Base-by-base conservation (phyloP, 2,329 filamentous ascomycete species). In the Geosmithia flava region DNA sequence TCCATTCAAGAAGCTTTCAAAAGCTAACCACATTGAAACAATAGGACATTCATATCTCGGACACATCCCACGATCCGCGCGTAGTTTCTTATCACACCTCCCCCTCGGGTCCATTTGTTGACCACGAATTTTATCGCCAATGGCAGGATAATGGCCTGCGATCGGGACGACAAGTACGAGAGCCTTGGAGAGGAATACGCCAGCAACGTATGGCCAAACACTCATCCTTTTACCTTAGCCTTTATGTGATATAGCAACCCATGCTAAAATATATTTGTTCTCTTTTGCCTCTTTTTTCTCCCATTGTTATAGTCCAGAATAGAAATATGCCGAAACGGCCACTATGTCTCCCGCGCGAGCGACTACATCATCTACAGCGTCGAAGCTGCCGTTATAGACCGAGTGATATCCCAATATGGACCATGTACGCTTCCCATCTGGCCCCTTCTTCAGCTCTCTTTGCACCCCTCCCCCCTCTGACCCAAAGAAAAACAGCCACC, bases 321-420 rank as follows among this genome's bases (percentile, higher is more conserved):
- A 73, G 82, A 86, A 67, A 93, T 98, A 59, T 81, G 91, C 64
- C 83, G 80, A 65, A 95, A 95, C 78, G 94, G 94, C 58, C 90
- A 97, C 70, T 78, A 91, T 65, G 93, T 98, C 58, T 96, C 93
- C 58, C 83, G 93, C 69, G 82, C 83, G 67, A 96, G 90, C 82
- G 91, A 97, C 75, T 97, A 90, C 67, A 95, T 96, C 69, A 89
- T 98, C 63, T 98, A 98, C 76, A 95, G 86, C 68, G 93, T 98
- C 66, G 91, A 97, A 68, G 93, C 93, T 52, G 88, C 89, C 58
- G 79, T 83, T 55, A 95, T 98, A 65, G 85, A 88, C 62, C 78
- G 76, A 55, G 87, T 96, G 58, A 93, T 96, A 59, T 84, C 83
- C 53, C 74, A 84, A 59, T 98, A 88, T 66, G 93, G 90, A 54